phyloP scores from a whole-genome alignment of 2,329 filamentous ascomycete species.

The Cercospora sp. region DNA sequence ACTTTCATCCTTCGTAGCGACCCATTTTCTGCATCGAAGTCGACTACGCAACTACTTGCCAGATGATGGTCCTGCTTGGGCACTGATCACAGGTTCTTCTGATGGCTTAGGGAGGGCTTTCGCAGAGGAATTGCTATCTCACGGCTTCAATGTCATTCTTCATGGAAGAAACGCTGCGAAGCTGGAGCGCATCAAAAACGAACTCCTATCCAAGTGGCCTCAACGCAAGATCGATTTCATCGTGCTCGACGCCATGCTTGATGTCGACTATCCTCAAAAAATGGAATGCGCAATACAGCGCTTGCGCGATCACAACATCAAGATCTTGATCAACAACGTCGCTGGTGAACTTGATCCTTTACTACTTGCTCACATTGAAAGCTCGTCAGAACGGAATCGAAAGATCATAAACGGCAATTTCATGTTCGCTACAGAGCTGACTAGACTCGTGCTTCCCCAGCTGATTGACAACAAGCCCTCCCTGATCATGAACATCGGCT shows the following conservation, averaged over 20 bases:
- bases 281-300: not conserved
- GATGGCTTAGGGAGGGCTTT: conserved; percentile 56
- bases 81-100: conserved; percentile 50
- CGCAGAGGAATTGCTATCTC: conserved; percentile 49
- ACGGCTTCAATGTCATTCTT: conserved; percentile 56
- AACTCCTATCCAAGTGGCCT: conserved; percentile 46
- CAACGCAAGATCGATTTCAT: conserved; percentile 42
- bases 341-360: conserved; percentile 40
- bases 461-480: conserved; percentile 44
- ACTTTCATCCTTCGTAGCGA: conserved; percentile 24
- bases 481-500: conserved; percentile 41
- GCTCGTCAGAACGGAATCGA: conserved; percentile 2
- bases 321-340: conserved; percentile 58
- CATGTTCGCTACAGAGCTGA: conserved; percentile 52
- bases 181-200: conserved; percentile 42
- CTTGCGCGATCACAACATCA: conserved; percentile 40
- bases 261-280: conserved; percentile 29
- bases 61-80: conserved; percentile 5
- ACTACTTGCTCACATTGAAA: conserved; percentile 5
- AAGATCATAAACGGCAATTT: conserved; percentile 48
- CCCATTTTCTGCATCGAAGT: conserved; percentile 27
- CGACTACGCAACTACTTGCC: conserved; percentile 2
- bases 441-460: conserved; percentile 46
- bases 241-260: conserved; percentile 45
- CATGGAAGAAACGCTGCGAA: conserved; percentile 55